Base-by-base conservation (phyloP, 2,329 filamentous ascomycete species). In the Penicillium sp. region DNA sequence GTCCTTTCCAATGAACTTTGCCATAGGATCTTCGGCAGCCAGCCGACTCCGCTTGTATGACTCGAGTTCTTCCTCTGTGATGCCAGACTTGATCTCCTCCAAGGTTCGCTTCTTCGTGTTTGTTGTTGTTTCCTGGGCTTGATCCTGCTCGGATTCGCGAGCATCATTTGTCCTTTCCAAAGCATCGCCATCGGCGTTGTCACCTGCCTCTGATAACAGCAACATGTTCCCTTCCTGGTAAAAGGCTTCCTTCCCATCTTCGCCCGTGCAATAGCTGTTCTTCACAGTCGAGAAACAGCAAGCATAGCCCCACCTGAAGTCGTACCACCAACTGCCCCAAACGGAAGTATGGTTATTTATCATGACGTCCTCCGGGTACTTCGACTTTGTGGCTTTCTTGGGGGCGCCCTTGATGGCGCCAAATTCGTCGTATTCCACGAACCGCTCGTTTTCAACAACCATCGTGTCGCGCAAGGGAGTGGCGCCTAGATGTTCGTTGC, bases 321-420 rank as follows among this genome's bases (percentile, higher is more conserved):
- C 88, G 54, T 87, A 86, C 95, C 95, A 99, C 95, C 95, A 99
- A 70, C 92, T 96, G 50, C 95, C 95, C 91, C 92, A 99, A 3
- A 96, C 89, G 0, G 89, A 89, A 3, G 87, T 92, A 77, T 99
- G 95, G 71, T 99, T 99, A 79, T 96, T 94, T 73, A 89, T 85
- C 55, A 90, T 80, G 0, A 97, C 83, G 69, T 99, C 92, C 72
- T 99, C 95, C 4, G 88, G 78, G 71, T 99, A 99, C 73, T 97
- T 98, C 41, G 92, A 96, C 74, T 90, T 94, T 52, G 89, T 89
- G 54, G 85, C 84, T 56, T 85, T 85, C 73, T 89, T 90, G 0
- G 89, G 88, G 27, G 87, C 87, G n/a, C 94, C 93, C 78, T 98
- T 98, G 79, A 98, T 89, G 54, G 89, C 81, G 4, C 95, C 95